Percentiles rank a stretch among this genome's conserved stretches.
Conservation (phyloP, 2,329 filamentous ascomycete genomes). For the Geoglossum cookeanum region DNA sequence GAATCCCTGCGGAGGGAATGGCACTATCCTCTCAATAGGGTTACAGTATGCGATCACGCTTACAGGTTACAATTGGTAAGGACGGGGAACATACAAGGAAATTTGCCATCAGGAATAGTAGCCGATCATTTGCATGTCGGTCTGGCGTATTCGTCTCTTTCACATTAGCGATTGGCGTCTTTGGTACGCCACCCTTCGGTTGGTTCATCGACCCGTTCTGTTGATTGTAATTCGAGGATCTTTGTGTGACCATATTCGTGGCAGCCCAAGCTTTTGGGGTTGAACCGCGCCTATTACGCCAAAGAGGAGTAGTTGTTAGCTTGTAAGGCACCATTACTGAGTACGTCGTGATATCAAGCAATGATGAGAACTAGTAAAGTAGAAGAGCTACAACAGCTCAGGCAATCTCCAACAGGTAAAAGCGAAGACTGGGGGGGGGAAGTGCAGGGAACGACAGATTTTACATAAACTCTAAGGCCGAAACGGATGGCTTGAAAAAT, state of each 20-base stretch:
- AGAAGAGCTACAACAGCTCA: too few species aligned
- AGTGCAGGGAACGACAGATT: neutral
- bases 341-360: neutral
- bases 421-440: neutral
- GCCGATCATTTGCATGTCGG: conserved; percentile 39
- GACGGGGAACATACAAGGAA: conserved; percentile 31
- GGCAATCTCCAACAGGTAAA: neutral
- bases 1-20: neutral
- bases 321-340: neutral
- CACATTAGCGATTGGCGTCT: conserved; percentile 11
- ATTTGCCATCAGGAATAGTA: conserved; percentile 38
- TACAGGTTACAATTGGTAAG: neutral
- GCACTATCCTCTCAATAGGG: neutral
- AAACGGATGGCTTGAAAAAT: neutral
- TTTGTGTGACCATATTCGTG: conserved; percentile 41
- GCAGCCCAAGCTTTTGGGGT: conserved; percentile 42
- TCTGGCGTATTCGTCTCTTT: conserved; percentile 34
- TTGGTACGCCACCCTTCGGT: conserved; percentile 18
- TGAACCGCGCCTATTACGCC: conserved; percentile 27
- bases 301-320: neutral
- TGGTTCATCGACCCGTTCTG: conserved; percentile 34
- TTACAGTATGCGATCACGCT: neutral
- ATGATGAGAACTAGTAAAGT: neutral
- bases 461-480: neutral
- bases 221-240: conserved; percentile 26